Evolutionary conservation across 2,329 filamentous ascomycete species (phyloP).

Genomic region (Exserohilum turcica): DNA sequence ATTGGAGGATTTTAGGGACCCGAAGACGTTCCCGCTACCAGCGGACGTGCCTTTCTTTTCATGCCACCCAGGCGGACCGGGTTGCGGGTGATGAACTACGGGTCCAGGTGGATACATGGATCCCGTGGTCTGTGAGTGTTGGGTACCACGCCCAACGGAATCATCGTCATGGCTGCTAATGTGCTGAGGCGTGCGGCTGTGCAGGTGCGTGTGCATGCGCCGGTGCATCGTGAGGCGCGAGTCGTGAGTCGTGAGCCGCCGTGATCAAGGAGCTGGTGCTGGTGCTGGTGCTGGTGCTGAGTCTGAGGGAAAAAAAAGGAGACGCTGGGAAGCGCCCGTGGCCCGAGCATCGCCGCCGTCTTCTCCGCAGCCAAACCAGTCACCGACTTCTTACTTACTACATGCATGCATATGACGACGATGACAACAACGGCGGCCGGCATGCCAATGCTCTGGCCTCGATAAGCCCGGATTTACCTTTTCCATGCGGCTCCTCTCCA

Average conservation of each 20-base stretch:
- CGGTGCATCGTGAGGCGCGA: slow-evolving; percentile 11
- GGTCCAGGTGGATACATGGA: slow-evolving; percentile 12
- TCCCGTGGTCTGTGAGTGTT: slow-evolving; percentile 7
- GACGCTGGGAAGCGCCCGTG: slow-evolving; percentile 11
- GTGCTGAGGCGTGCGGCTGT: slow-evolving; percentile 12
- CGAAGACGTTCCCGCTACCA: slow-evolving; percentile 1
- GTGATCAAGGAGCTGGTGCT: slow-evolving; percentile 21
- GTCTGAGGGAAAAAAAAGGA: slow-evolving; percentile 17
- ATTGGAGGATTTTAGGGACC: slow-evolving; percentile 7
- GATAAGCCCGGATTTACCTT: too few species aligned
- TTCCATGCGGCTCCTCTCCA: too few species aligned
- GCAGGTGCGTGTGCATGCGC: too few species aligned
- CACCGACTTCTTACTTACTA: too few species aligned
- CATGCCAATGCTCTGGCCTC: too few species aligned
- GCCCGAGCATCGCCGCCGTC: slow-evolving; percentile 9
- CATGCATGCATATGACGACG: too few species aligned
- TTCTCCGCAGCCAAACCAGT: not conserved
- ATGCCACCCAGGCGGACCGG: not conserved
- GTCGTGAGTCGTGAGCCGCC: too few species aligned
- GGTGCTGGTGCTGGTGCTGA: slow-evolving; percentile 16
- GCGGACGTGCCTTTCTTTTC: not conserved
- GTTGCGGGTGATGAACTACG: slow-evolving; percentile 2
- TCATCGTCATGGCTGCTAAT: slow-evolving; percentile 17
- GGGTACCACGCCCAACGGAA: too few species aligned
- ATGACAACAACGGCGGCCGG: not conserved